These are phyloP conservation scores for Moesziomyces sp. DNA, from an alignment of 1,284 basidiomycete genomes.

Conservation along the genomic window DNA sequence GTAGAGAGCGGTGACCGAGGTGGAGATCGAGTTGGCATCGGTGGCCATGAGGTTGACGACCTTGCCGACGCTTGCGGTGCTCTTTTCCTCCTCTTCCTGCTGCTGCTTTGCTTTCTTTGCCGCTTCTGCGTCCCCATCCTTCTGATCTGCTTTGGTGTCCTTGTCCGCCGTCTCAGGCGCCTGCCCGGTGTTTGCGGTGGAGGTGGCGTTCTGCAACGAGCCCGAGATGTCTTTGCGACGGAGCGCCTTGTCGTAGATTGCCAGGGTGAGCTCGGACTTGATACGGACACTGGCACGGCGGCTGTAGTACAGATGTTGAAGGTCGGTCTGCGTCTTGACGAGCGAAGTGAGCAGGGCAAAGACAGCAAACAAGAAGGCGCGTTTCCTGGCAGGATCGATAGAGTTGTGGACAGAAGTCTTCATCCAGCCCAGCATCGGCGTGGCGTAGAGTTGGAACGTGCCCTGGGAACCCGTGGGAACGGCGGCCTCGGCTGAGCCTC, in stretches of 20 bases:
- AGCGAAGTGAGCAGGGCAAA: conserved; percentile 35
- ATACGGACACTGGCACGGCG: conserved; percentile 76
- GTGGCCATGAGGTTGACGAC: conserved; percentile 45
- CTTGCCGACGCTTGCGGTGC: conserved; percentile 38
- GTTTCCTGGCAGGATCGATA: conserved; percentile 18
- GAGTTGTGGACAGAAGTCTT: conserved; percentile 1
- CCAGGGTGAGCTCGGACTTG: conserved; percentile 79
- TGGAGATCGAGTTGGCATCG: conserved; percentile 29
- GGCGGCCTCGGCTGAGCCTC: background rate
- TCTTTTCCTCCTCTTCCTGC: conserved; percentile 20
- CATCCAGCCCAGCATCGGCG: conserved; percentile 3
- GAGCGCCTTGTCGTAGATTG: conserved; percentile 89
- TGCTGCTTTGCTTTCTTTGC: conserved; percentile 2
- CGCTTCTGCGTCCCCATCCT: conserved; percentile 1
- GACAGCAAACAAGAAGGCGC: conserved; percentile 46
- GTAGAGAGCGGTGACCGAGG: conserved; percentile 17
- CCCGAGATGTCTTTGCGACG: conserved; percentile 86
- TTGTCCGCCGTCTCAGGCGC: conserved; percentile 69
- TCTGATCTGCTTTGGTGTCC: conserved; percentile 52
- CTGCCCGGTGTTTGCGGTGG: conserved; percentile 70
- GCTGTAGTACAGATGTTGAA: conserved; percentile 81
- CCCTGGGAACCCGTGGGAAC: conserved; percentile 1
- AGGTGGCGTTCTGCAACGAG: conserved; percentile 72
- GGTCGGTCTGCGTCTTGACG: conserved; percentile 70
- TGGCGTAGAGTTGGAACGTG: background rate